These are phyloP conservation scores for Penicillium riverlandense DNA, from an alignment of 495 filamentous ascomycete genomes.

Conservation along the genomic window DNA sequence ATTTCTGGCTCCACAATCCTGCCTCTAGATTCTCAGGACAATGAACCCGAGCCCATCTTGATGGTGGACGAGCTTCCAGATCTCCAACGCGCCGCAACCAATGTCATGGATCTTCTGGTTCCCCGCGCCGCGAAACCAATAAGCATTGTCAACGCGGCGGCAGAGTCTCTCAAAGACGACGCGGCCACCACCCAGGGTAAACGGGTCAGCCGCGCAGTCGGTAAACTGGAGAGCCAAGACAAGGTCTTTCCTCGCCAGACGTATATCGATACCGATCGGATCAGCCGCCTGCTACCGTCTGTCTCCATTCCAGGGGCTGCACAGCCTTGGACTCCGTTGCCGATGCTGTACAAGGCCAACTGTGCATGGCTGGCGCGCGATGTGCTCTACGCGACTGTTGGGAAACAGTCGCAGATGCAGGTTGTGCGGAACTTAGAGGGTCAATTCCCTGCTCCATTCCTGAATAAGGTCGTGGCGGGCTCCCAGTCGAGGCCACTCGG, in stretches of 20 bases:
- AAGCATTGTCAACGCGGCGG: slow-evolving; percentile 17
- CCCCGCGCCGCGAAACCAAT: slow-evolving; percentile 13
- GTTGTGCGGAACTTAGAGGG: slow-evolving; percentile 22
- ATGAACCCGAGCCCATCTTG: slow-evolving; percentile 15
- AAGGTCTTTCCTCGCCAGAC: slow-evolving; percentile 15
- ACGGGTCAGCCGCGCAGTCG: slow-evolving; percentile 11
- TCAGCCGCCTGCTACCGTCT: slow-evolving; percentile 13
- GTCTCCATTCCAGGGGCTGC: slow-evolving; percentile 4
- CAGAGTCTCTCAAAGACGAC: slow-evolving; percentile 10
- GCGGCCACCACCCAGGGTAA: slow-evolving; percentile 22
- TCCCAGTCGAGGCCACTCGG: slow-evolving; percentile 7
- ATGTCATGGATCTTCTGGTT: slow-evolving; percentile 21
- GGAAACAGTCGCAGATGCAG: slow-evolving; percentile 7
- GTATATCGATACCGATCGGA: slow-evolving; percentile 21
- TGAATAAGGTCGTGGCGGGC: slow-evolving; percentile 12
- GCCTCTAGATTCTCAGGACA: slow-evolving; percentile 16
- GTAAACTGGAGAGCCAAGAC: slow-evolving; percentile 15
- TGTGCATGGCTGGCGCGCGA: slow-evolving; percentile 30
- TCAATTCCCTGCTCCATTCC: slow-evolving; percentile 27
- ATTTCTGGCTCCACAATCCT: slow-evolving; percentile 36
- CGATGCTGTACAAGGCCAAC: slow-evolving; percentile 29
- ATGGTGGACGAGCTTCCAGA: slow-evolving; percentile 30
- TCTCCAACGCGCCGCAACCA: slow-evolving; percentile 19
- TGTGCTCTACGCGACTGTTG: slow-evolving; percentile 18
- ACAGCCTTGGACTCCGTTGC: slow-evolving; percentile 17